A percentile compares a stretch with the other conserved stretches of the same genome.
These are phyloP conservation scores for Fusarium compactum DNA, from an alignment of 2,329 filamentous ascomycete species.

Conservation along the genomic window DNA sequence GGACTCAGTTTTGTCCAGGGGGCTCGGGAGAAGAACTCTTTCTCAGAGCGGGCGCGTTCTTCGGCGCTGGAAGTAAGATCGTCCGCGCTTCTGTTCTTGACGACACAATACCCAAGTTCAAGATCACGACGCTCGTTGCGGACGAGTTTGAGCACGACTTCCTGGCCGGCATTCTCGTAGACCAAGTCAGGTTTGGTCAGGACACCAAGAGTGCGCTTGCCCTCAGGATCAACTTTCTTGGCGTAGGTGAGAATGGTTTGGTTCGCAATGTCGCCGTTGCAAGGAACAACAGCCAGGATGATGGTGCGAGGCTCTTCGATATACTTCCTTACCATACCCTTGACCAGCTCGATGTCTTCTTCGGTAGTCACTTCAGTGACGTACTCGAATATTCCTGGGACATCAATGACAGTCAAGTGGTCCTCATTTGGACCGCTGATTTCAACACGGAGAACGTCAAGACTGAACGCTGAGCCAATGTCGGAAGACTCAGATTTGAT, in stretches of 20 bases:
- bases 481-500: too few species aligned
- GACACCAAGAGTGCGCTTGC: slow-evolving; percentile 59
- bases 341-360: slow-evolving; percentile 59
- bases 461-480: slow-evolving; percentile 55
- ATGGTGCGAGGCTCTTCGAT: slow-evolving; percentile 62
- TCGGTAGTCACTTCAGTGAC: slow-evolving; percentile 57
- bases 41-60: too few species aligned
- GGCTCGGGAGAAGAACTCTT: too few species aligned
- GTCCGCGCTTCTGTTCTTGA: too few species aligned
- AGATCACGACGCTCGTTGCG: too few species aligned
- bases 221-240: slow-evolving; percentile 54
- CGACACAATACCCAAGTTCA: too few species aligned
- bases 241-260: slow-evolving; percentile 57
- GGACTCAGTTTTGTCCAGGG: too few species aligned
- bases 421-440: slow-evolving; percentile 59
- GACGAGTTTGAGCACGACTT: too few species aligned
- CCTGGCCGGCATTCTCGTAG: too few species aligned
- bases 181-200: too few species aligned
- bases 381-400: slow-evolving; percentile 64
- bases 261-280: slow-evolving; percentile 56
- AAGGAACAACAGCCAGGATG: slow-evolving; percentile 60
- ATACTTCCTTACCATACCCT: slow-evolving; percentile 61
- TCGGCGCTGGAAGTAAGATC: too few species aligned
- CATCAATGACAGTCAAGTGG: slow-evolving; percentile 66
- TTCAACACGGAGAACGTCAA: slow-evolving; percentile 57